phyloP scores from a whole-genome alignment of 192 early-diverging fungal species.

The Mortierella claussenii region DNA sequence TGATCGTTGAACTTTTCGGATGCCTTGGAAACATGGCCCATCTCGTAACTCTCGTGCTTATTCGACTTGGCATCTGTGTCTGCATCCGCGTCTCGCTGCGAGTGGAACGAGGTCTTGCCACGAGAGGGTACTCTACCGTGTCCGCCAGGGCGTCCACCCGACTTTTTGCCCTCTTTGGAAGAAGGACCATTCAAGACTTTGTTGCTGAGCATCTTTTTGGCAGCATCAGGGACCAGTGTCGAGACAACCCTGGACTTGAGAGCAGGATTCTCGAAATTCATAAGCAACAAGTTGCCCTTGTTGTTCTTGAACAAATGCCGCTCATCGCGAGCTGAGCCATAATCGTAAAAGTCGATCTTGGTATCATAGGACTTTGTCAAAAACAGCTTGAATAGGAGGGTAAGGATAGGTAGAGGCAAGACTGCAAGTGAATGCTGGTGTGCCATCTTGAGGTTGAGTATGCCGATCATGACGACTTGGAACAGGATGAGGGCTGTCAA shows the following conservation, averaged over 20 bases:
- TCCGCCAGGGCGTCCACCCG: background rate
- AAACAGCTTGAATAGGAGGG: conserved; percentile 62
- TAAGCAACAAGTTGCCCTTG: conserved; percentile 44
- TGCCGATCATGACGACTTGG: conserved; percentile 73
- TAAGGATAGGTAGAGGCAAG: conserved; percentile 71
- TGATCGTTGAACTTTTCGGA: background rate
- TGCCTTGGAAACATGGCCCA: conserved; percentile 20
- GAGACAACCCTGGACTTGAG: conserved; percentile 69
- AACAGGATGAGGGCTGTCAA: conserved; percentile 70
- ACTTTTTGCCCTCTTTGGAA: conserved; percentile 12
- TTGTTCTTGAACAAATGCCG: conserved; percentile 43
- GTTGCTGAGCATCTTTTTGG: conserved; percentile 69
- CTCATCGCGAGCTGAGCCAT: conserved; percentile 56
- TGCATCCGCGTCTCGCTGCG: background rate
- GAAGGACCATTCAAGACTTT: conserved; percentile 64
- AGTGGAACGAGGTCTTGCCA: background rate
- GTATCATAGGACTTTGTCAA: conserved; percentile 58
- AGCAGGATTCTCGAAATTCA: conserved; percentile 75
- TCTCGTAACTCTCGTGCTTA: conserved; percentile 22
- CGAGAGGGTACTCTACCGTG: conserved; percentile 1
- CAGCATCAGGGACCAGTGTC: conserved; percentile 74
- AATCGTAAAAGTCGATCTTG: conserved; percentile 64
- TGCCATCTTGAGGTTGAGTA: conserved; percentile 62
- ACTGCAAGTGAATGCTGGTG: conserved; percentile 57
- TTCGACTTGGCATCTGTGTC: background rate